Evolutionary conservation across 305 asterid species (phyloP), one percentile per base, ranked within the genome.

Genomic region (Solanum hybrid): DNA sequence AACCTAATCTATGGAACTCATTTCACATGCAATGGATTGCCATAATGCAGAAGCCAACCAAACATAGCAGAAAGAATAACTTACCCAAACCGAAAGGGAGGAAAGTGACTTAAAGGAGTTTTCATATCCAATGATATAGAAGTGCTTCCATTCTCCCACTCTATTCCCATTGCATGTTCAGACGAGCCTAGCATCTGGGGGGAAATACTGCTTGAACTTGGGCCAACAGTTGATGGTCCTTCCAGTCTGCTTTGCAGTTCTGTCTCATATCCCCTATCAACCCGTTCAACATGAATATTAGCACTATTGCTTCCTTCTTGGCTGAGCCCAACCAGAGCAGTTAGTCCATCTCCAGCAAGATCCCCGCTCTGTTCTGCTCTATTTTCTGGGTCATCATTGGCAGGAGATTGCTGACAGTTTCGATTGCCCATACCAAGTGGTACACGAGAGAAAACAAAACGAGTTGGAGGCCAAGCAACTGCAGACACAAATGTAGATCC

Each of bases 71-170:
- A 91, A 84, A 89, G 51, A 89, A 90, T 88, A 39, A 91, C 99
- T 95, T 93, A 97, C 99, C 95, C 97, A 90, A 97, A 97, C 89
- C 99, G 99, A 90, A 97, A 95, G 42, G 99, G 99, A 37, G 99
- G 98, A 90, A 97, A 97, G 90, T 96, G 99, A 91, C 94, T 96
- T 94, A 97, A 91, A 91, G 99, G 99, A 34, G 99, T 97, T 92
- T 95, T 97, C 92, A 96, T 91, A 93, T 97, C 99, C 97, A 97
- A 89, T 29, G 98, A 96, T 93, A 97, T 97, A 89, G 97, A 93
- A 90, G 93, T 94, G 88, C 90, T 94, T 89, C 92, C 92, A 92
- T 92, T 95, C 92, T 95, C 96, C 99, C 98, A 97, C 91, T 95
- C 98, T 87, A 90, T 90, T 89, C 95, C 98, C 90, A 91, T 90